phyloP scores from a whole-genome alignment of 2,329 filamentous ascomycete genomes.

The Magnaporthiopsis rhizophila region DNA sequence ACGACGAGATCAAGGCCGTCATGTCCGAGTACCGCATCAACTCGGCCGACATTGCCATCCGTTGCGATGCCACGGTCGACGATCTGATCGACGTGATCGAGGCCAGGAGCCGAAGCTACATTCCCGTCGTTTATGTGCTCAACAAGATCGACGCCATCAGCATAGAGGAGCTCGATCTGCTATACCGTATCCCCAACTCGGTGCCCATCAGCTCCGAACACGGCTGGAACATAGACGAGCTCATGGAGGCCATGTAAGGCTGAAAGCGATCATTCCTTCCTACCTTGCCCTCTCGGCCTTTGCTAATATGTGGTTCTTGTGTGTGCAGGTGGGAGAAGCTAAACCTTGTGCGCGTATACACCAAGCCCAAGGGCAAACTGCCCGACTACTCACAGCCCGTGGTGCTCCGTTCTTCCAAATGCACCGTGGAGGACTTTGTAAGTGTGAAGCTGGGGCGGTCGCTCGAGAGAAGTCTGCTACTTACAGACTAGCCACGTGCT shows the following conservation, averaged over 20 bases:
- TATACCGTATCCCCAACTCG: slow-evolving; percentile 95
- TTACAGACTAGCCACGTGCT: not conserved
- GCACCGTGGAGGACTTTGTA: slow-evolving; percentile 96
- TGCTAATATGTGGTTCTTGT: slow-evolving; percentile 5
- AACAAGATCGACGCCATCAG: slow-evolving; percentile 99
- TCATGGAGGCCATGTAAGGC: slow-evolving; percentile 81
- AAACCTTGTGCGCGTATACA: slow-evolving; percentile 85
- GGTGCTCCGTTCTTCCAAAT: slow-evolving; percentile 72
- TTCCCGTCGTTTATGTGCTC: slow-evolving; percentile 96
- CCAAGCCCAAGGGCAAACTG: slow-evolving; percentile 91
- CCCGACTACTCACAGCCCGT: slow-evolving; percentile 91
- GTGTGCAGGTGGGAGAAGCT: slow-evolving; percentile 75
- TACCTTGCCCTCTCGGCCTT: slow-evolving; percentile 1
- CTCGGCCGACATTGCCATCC: slow-evolving; percentile 93
- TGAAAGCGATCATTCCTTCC: not conserved
- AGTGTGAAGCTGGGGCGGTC: slow-evolving; percentile 29
- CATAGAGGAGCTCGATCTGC: slow-evolving; percentile 91
- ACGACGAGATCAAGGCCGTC: slow-evolving; percentile 95
- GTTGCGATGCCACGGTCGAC: slow-evolving; percentile 95
- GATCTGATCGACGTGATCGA: slow-evolving; percentile 95
- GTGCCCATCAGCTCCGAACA: slow-evolving; percentile 96
- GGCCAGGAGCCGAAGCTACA: slow-evolving; percentile 89
- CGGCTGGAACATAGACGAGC: slow-evolving; percentile 96
- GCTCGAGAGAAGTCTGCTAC: not conserved
- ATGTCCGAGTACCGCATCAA: slow-evolving; percentile 96